phyloP scores from a whole-genome alignment of 1,139 yeast genomes.

The Hemisphaericaspora xylanilytica region DNA sequence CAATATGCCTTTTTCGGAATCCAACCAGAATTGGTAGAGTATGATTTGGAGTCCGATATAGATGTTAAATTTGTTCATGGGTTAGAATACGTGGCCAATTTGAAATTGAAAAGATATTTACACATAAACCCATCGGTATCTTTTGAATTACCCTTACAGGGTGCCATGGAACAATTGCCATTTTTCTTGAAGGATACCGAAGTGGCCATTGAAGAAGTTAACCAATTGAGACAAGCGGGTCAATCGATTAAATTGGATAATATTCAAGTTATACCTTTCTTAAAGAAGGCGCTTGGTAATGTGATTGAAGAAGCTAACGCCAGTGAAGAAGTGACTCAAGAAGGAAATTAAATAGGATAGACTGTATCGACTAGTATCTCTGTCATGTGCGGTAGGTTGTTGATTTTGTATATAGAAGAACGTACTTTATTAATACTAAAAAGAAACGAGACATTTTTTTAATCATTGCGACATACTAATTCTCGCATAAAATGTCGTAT shows the following conservation, averaged over 20 bases:
- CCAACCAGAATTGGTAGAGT: slow-evolving; percentile 47
- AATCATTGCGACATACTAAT: no score
- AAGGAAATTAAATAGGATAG: no score
- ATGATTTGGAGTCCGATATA: slow-evolving; percentile 47
- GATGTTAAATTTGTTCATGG: slow-evolving; percentile 60
- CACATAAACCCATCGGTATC: slow-evolving; percentile 19
- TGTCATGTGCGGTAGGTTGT: no score
- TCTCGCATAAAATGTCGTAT: no score
- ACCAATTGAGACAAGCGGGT: slow-evolving; percentile 38
- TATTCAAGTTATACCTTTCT: slow-evolving; percentile 43
- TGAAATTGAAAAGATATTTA: slow-evolving; percentile 50
- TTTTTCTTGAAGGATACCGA: slow-evolving; percentile 44
- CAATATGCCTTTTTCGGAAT: slow-evolving; percentile 83
- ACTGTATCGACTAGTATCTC: no score
- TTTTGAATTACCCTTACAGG: slow-evolving; percentile 34
- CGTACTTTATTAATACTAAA: no score
- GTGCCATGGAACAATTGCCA: slow-evolving; percentile 43
- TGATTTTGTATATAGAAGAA: no score
- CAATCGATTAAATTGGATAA: slow-evolving; percentile 30
- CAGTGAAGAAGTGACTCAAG: no score
- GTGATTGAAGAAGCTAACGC: slow-evolving; percentile 18
- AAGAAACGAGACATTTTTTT: no score
- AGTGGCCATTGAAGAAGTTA: slow-evolving; percentile 55
- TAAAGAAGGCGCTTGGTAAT: slow-evolving; percentile 31
- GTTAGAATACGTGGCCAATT: slow-evolving; percentile 59